phyloP scores from a whole-genome alignment of 768 basidiomycete species.

The Mycena metata region DNA sequence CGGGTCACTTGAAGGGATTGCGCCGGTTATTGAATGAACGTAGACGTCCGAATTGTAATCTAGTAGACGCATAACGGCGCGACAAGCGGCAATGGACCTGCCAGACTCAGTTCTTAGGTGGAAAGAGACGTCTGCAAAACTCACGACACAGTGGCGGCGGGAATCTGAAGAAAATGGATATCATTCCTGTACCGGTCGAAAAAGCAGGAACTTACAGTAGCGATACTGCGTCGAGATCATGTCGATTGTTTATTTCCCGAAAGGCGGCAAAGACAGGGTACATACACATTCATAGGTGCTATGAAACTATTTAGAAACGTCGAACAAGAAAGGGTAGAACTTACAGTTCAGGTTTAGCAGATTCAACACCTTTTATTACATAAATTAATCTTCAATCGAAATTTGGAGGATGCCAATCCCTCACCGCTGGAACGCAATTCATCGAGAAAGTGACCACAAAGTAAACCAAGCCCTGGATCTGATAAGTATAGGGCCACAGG shows the following conservation, averaged over 20 bases:
- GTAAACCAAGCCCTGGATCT: slow-evolving; percentile 67
- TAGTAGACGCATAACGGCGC: slow-evolving; percentile 75
- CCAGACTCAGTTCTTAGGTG: not conserved
- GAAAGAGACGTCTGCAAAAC: slow-evolving; percentile 31
- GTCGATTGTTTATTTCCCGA: not conserved
- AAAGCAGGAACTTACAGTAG: slow-evolving; percentile 56
- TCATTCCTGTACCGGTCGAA: slow-evolving; percentile 21
- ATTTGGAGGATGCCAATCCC: slow-evolving; percentile 41
- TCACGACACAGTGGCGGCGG: slow-evolving; percentile 76
- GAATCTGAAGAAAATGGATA: slow-evolving; percentile 55
- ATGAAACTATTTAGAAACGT: not conserved
- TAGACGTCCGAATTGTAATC: slow-evolving; percentile 66
- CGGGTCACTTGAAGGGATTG: slow-evolving; percentile 49
- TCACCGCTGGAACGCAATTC: slow-evolving; percentile 77
- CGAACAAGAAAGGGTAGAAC: slow-evolving; percentile 17
- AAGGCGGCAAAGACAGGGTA: slow-evolving; percentile 32
- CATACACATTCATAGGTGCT: slow-evolving; percentile 77
- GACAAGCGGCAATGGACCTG: slow-evolving; percentile 74
- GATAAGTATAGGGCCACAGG: slow-evolving; percentile 2
- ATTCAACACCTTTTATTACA: slow-evolving; percentile 65
- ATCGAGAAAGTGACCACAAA: slow-evolving; percentile 75
- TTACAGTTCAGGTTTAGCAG: slow-evolving; percentile 71
- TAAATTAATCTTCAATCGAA: not conserved
- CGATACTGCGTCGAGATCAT: slow-evolving; percentile 55
- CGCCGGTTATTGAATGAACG: slow-evolving; percentile 60